phyloP scores from a whole-genome alignment of 1,139 yeast genomes.

The Kazachstania sp. region DNA sequence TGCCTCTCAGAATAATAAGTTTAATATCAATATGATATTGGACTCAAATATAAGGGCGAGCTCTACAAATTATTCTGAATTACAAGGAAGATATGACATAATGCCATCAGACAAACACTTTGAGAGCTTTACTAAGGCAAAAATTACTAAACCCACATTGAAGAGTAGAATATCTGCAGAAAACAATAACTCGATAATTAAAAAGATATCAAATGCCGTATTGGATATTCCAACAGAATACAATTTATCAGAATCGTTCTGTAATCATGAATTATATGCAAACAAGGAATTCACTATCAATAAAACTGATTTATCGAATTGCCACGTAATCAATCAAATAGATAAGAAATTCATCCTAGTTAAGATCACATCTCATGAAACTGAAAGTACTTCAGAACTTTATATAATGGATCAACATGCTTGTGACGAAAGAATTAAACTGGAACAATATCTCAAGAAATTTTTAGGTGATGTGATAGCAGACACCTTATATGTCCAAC shows the following conservation, averaged over 20 bases:
- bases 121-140: too few relatives aligned
- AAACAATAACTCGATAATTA: neutral
- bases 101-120: too few relatives aligned
- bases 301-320: conserved; percentile 14
- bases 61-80: neutral
- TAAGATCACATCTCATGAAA: conserved; percentile 12
- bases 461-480: conserved; percentile 12
- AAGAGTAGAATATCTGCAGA: neutral
- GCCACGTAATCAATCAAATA: conserved; percentile 42
- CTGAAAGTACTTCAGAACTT: conserved; percentile 19
- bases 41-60: conserved; percentile 1
- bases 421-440: conserved; percentile 57
- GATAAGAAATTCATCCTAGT: conserved; percentile 52
- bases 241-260: neutral
- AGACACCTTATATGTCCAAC: conserved; percentile 7
- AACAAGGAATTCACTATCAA: conserved; percentile 6
- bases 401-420: conserved; percentile 69
- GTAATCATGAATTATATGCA: neutral
- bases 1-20: neutral
- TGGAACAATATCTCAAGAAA: conserved; percentile 41
- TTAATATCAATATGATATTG: neutral
- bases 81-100: conserved; percentile 1
- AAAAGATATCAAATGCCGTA: neutral
- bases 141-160: neutral
- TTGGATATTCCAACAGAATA: neutral